Evolutionary conservation across 257 asterid species (phyloP).

Genomic region (Buddleja alternifolia): DNA sequence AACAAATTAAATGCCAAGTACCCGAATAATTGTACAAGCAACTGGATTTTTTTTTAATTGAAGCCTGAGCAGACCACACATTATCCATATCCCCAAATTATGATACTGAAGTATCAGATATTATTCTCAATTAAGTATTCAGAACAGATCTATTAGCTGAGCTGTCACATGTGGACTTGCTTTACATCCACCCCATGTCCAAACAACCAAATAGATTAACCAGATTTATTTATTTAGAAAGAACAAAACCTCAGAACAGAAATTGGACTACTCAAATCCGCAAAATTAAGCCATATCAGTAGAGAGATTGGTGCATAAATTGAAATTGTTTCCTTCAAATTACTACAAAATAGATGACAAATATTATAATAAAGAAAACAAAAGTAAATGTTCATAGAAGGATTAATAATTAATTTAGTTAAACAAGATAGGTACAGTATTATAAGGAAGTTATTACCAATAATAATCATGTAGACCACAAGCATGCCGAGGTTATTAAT

Average conservation of each 20-base stretch:
- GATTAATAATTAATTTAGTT: slow-evolving; percentile 2
- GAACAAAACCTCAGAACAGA: not conserved
- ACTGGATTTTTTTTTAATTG: not conserved
- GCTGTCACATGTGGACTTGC: slow-evolving; percentile 34
- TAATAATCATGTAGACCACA: slow-evolving; percentile 84
- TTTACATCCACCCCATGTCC: slow-evolving; percentile 25
- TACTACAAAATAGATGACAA: slow-evolving; percentile 3
- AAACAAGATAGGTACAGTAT: slow-evolving; percentile 1
- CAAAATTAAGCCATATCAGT: not conserved
- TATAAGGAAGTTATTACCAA: no score
- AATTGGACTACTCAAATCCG: slow-evolving; percentile 12
- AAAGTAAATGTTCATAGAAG: not conserved
- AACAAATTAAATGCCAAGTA: not conserved
- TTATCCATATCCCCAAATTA: slow-evolving; percentile 17
- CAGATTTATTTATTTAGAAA: not conserved
- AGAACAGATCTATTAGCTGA: slow-evolving; percentile 26
- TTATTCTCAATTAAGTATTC: slow-evolving; percentile 25
- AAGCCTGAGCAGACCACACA: slow-evolving; percentile 17
- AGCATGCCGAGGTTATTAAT: slow-evolving; percentile 75
- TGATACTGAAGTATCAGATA: slow-evolving; percentile 1
- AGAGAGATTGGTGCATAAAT: slow-evolving; percentile 2
- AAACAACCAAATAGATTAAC: slow-evolving; percentile 19
- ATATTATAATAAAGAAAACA: not conserved
- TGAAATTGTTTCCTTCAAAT: not conserved
- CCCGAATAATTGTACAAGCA: not conserved